Percentiles rank a stretch among this genome's conserved stretches.
These are phyloP conservation scores for Myriosclerotinia curreyana DNA, from an alignment of 2,329 filamentous ascomycete species.

Conservation along the genomic window DNA sequence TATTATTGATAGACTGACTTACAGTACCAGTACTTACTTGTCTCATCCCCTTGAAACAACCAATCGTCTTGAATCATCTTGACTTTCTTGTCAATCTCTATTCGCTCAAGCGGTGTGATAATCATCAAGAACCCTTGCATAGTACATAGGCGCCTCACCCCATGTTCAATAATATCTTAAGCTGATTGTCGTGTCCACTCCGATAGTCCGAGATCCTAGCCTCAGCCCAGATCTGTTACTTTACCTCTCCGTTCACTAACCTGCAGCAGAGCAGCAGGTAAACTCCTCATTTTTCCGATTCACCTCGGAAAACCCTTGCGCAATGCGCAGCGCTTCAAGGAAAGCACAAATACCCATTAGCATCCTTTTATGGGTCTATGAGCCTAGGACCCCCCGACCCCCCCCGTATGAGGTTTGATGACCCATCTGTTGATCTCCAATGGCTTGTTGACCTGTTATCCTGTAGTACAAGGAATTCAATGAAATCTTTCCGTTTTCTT, in stretches of 20 bases:
- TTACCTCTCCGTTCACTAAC: not conserved
- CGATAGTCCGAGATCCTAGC: slow-evolving; percentile 16
- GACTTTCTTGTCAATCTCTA: not conserved
- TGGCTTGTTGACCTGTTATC: slow-evolving; percentile 14
- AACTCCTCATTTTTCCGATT: not conserved
- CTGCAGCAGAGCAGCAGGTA: not conserved
- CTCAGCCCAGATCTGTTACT: slow-evolving; percentile 5
- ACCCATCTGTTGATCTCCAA: slow-evolving; percentile 2
- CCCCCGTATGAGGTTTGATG: slow-evolving; percentile 2
- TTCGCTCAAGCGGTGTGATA: slow-evolving; percentile 18
- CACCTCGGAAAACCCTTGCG: slow-evolving; percentile 11
- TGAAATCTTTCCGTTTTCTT: not conserved
- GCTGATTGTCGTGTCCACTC: slow-evolving; percentile 1
- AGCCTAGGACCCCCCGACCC: too few relatives aligned
- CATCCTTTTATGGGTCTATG: slow-evolving; percentile 20
- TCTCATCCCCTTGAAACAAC: slow-evolving; percentile 12
- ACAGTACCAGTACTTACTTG: too few relatives aligned
- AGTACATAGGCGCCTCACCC: slow-evolving; percentile 20
- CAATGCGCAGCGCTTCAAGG: slow-evolving; percentile 20
- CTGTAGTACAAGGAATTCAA: slow-evolving; percentile 1
- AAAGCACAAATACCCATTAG: too few relatives aligned
- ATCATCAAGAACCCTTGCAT: slow-evolving; percentile 16
- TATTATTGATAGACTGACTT: too few relatives aligned
- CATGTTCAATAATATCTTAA: not conserved
- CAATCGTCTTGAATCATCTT: slow-evolving; percentile 12